A percentile compares a stretch with the other conserved stretches of the same genome.
Evolutionary conservation across 345 rosid genomes (phyloP).

Genomic region (Brassica nigra): DNA sequence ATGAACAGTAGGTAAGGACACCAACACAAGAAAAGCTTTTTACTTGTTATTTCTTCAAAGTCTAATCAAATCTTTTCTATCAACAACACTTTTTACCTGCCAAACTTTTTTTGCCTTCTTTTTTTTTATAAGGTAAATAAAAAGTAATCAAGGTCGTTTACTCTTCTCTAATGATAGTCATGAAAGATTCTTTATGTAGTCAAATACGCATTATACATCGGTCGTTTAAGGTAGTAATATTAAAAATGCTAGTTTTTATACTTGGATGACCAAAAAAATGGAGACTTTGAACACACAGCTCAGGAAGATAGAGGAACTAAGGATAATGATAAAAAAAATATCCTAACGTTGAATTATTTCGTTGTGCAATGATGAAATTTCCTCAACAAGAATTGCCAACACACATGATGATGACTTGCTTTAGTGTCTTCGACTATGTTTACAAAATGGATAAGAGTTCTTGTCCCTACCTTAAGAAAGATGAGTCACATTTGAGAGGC

Average conservation of each 20-base stretch:
- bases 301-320: not conserved
- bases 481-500: constrained; percentile 19
- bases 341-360: not conserved
- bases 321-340: not conserved
- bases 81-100: not conserved
- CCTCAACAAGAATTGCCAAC: not conserved
- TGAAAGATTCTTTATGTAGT: not conserved
- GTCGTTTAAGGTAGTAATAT: not conserved
- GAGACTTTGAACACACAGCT: not conserved
- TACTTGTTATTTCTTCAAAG: not conserved
- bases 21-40: not conserved
- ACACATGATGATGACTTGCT: constrained; percentile 14
- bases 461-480: constrained; percentile 5
- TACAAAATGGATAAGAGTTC: constrained; percentile 8
- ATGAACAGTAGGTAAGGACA: constrained; percentile 1
- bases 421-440: constrained; percentile 1
- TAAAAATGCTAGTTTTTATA: not conserved
- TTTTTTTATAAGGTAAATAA: not conserved
- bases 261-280: not conserved
- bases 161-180: not conserved
- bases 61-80: not conserved
- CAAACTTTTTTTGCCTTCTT: not conserved
- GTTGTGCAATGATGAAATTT: too few relatives aligned
- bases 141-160: not conserved
- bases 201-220: not conserved